Evolutionary conservation across 2,329 filamentous ascomycete genomes (phyloP).

Genomic region (Cytospora piceicola): DNA sequence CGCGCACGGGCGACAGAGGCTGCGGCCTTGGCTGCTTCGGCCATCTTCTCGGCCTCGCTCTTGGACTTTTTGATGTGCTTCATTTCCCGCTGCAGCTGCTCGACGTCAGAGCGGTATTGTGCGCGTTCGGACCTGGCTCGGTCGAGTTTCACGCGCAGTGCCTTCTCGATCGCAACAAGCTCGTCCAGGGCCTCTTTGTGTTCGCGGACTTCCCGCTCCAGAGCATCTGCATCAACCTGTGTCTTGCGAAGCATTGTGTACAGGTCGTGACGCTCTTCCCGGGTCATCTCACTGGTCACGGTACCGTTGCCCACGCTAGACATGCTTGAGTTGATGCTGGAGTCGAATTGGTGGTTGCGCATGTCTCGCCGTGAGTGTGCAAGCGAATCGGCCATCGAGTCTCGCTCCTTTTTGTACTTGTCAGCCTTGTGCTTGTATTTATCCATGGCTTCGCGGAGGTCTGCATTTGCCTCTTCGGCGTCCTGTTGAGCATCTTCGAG

Average conservation of each 20-base stretch:
- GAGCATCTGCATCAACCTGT: constrained; percentile 66
- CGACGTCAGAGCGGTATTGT: constrained; percentile 56
- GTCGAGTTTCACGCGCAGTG: constrained; percentile 69
- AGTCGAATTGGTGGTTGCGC: constrained; percentile 36
- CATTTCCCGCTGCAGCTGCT: constrained; percentile 58
- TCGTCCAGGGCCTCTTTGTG: constrained; percentile 68
- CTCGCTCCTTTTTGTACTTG: constrained; percentile 54
- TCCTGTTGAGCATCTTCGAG: constrained; percentile 59
- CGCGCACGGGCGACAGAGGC: constrained; percentile 30
- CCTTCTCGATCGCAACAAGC: constrained; percentile 59
- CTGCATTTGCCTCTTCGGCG: constrained; percentile 50
- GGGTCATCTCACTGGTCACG: constrained; percentile 45
- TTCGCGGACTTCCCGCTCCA: constrained; percentile 74
- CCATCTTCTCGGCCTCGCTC: constrained; percentile 41
- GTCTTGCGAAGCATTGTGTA: constrained; percentile 64
- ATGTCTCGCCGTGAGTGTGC: constrained; percentile 38
- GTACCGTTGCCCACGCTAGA: constrained; percentile 36
- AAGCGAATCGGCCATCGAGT: constrained; percentile 42
- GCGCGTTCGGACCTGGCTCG: constrained; percentile 69
- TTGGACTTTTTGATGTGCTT: constrained; percentile 49
- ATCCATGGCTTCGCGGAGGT: constrained; percentile 49
- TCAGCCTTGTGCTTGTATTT: constrained; percentile 55
- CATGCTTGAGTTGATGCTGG: constrained; percentile 34
- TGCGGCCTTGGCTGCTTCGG: constrained; percentile 35
- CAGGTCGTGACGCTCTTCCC: constrained; percentile 62